These are phyloP conservation scores for Amanita thiersii DNA, from an alignment of 768 basidiomycete species.

Conservation along the genomic window DNA sequence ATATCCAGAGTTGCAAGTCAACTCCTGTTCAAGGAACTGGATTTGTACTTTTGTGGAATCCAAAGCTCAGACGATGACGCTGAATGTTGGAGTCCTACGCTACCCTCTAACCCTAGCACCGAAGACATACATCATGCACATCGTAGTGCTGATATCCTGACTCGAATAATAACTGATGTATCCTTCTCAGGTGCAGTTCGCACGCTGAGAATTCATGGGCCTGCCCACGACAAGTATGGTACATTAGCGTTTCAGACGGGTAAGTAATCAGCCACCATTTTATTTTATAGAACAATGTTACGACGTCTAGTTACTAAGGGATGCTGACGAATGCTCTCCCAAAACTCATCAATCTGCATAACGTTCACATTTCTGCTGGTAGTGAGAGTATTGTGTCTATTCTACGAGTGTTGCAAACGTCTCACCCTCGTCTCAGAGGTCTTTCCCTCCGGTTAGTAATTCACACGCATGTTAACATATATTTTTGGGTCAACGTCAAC, in stretches of 20 bases:
- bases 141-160: conserved; percentile 65
- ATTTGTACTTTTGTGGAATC: conserved; percentile 47
- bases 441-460: conserved; percentile 45
- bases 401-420: conserved; percentile 41
- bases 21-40: conserved; percentile 54
- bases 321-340: conserved; percentile 67
- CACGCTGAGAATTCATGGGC: conserved; percentile 52
- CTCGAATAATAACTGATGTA: conserved; percentile 52
- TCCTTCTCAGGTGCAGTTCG: conserved; percentile 50
- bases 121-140: conserved; percentile 48
- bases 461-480: background rate
- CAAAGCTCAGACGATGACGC: conserved; percentile 15
- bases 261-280: conserved; percentile 17
- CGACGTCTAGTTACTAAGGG: conserved; percentile 24
- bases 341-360: conserved; percentile 49
- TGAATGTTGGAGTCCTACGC: conserved; percentile 11
- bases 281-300: background rate
- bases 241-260: conserved; percentile 60
- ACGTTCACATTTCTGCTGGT: conserved; percentile 52
- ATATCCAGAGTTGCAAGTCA: conserved; percentile 65
- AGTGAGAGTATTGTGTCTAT: conserved; percentile 45
- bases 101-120: conserved; percentile 18
- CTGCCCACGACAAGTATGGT: conserved; percentile 36
- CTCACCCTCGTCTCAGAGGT: conserved; percentile 43
- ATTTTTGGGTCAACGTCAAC: background rate